These are phyloP conservation scores for Pelargonium exstipulatum DNA, from an alignment of 441 rosid genomes.

Conservation along the genomic window DNA sequence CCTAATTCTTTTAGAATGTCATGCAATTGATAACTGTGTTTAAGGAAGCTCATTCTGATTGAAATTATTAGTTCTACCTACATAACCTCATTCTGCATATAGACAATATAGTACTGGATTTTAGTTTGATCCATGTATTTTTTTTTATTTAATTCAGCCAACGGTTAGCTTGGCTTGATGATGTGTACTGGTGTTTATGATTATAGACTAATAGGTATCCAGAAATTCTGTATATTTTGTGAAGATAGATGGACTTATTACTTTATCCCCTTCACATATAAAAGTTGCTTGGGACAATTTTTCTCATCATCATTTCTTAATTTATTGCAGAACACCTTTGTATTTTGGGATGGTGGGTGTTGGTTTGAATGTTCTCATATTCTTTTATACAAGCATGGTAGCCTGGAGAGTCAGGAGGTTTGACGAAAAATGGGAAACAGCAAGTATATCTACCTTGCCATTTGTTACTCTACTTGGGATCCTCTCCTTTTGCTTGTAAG, in stretches of 20 bases:
- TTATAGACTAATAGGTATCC: too few species aligned
- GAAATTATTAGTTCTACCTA: neutral
- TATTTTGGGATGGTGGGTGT: constrained; percentile 71
- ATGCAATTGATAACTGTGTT: neutral
- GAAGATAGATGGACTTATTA: neutral
- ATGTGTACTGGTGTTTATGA: neutral
- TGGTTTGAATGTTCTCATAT: constrained; percentile 56
- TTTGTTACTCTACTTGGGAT: constrained; percentile 75
- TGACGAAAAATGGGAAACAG: constrained; percentile 84
- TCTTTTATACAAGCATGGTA: constrained; percentile 72
- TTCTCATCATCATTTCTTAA: constrained; percentile 16
- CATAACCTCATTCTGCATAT: neutral
- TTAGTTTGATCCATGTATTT: neutral
- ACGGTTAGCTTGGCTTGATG: neutral
- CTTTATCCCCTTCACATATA: neutral
- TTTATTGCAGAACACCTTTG: constrained; percentile 64
- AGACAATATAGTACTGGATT: neutral
- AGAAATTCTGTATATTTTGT: neutral
- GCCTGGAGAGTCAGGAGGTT: constrained; percentile 78
- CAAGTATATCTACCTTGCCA: constrained; percentile 75
- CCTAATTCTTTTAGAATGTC: neutral
- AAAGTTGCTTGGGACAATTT: constrained; percentile 7
- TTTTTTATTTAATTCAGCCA: neutral
- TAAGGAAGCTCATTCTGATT: neutral
- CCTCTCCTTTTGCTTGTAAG: constrained; percentile 86